Evolutionary conservation across 2,329 filamentous ascomycete genomes (phyloP), one percentile per base, ranked within the genome.

Genomic region (Venturia carpophila): DNA sequence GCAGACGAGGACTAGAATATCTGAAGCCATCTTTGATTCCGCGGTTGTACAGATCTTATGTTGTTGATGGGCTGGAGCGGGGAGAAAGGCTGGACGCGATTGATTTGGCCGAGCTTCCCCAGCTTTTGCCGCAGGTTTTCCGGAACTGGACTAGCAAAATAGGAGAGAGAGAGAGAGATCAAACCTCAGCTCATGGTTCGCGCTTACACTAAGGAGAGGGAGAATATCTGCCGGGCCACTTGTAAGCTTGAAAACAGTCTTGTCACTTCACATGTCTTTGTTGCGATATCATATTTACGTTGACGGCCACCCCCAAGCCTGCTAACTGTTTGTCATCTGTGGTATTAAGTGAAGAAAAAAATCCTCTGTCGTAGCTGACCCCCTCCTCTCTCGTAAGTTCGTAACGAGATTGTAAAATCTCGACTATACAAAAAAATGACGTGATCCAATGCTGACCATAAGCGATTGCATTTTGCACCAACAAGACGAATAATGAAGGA

Each of bases 341-440:
- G 39, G 39, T 27, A 43, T 62, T 62, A 47, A 62, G 21, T 30
- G 9, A 27, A 45, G 43, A 43, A 15, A 47, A 62, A 43, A 6
- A 34, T 34, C 43, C 21, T 21, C 39, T 62, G 60, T 43, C 39
- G 21, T 43, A 43, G 60, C 60, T 62, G 13, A 24, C n/a, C n/a
- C 39, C 27, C 27, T 60, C 21, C 60, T n/a, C 60, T 43, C 60
- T 43, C 60, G 43, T 62, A 43, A 43, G n/a, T 34, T 62, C 60
- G 60, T 62, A 15, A 62, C 60, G 43, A 62, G 39, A 62, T 62
- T 62, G 43, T 15, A 62, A 60, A 47, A 62, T 2, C 43, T 17
- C 21, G 43, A 43, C 60, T 62, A 62, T 62, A 62, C 60, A 62
- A 62, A 62, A 47, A n/a, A 58, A 37, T 15, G 27, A 27, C n/a